These are phyloP conservation scores for Pythium biforme DNA, from an alignment of 352 stramenopile species.

Conservation along the genomic window DNA sequence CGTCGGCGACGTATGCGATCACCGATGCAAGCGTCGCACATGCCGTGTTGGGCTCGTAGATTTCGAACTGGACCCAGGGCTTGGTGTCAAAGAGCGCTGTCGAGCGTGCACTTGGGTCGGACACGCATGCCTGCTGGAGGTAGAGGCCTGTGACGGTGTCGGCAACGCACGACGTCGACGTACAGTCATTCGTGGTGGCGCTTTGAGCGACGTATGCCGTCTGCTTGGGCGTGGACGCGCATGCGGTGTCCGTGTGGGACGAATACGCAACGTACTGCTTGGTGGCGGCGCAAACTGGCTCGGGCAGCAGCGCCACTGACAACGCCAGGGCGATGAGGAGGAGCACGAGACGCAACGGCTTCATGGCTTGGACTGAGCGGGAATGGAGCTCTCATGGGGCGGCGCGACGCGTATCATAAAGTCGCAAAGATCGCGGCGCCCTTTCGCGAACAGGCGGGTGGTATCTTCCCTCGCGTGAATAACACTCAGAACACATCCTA, in stretches of 20 bases:
- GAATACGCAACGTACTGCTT: conserved; percentile 16
- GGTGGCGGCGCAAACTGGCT: neutral
- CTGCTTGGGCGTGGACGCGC: conserved; percentile 14
- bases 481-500: too few species aligned
- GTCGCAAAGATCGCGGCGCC: neutral
- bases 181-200: neutral
- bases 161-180: neutral
- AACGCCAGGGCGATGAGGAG: neutral
- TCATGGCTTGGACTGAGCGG: neutral
- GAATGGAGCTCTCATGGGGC: neutral
- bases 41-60: conserved; percentile 12
- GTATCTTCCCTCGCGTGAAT: neutral
- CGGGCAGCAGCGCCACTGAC: neutral
- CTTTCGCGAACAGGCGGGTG: neutral
- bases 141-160: conserved; percentile 4
- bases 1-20: conserved; percentile 40
- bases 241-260: conserved; percentile 15
- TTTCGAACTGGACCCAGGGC: conserved; percentile 24
- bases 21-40: conserved; percentile 36
- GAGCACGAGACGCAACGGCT: neutral
- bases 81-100: conserved; percentile 4
- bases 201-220: conserved; percentile 8
- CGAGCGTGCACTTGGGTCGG: neutral
- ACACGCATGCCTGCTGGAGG: conserved; percentile 1
- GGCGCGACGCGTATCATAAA: neutral